phyloP scores from a whole-genome alignment of 306 rosid species.

The Trifolium fragiferum region DNA sequence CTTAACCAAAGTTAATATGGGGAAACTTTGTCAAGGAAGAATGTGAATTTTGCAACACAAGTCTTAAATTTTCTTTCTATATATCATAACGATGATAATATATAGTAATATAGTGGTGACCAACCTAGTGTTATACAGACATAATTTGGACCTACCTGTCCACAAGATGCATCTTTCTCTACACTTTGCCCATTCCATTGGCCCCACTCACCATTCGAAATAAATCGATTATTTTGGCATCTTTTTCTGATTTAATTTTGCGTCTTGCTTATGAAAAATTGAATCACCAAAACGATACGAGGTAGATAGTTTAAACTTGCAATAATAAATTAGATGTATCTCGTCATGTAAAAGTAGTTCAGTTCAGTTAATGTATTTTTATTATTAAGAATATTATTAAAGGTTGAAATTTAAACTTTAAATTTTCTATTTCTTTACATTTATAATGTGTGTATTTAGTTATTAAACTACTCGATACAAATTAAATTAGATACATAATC shows the following conservation, averaged over 20 bases:
- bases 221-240: conserved; percentile 40
- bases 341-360: too few relatives aligned
- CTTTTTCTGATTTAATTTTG: conserved; percentile 18
- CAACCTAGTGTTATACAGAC: conserved; percentile 49
- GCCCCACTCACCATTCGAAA: conserved; percentile 52
- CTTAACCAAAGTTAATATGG: conserved; percentile 36
- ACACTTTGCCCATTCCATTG: conserved; percentile 46
- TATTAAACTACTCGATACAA: too few relatives aligned
- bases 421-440: too few relatives aligned
- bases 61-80: conserved; percentile 30
- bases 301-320: not conserved
- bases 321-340: not conserved
- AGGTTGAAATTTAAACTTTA: too few relatives aligned
- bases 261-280: conserved; percentile 18
- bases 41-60: conserved; percentile 31
- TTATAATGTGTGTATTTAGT: too few relatives aligned
- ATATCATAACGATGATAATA: conserved; percentile 38
- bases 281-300: conserved; percentile 20
- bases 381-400: too few relatives aligned
- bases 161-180: conserved; percentile 48
- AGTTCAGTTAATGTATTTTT: too few relatives aligned
- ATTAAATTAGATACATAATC: too few relatives aligned
- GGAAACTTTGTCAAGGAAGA: conserved; percentile 38
- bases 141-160: conserved; percentile 61
- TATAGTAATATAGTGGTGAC: conserved; percentile 42